Evolutionary conservation across 208 protist genomes (phyloP), one percentile per base, ranked within the genome.

Genomic region (Acanthamoeba culbertsoni): DNA sequence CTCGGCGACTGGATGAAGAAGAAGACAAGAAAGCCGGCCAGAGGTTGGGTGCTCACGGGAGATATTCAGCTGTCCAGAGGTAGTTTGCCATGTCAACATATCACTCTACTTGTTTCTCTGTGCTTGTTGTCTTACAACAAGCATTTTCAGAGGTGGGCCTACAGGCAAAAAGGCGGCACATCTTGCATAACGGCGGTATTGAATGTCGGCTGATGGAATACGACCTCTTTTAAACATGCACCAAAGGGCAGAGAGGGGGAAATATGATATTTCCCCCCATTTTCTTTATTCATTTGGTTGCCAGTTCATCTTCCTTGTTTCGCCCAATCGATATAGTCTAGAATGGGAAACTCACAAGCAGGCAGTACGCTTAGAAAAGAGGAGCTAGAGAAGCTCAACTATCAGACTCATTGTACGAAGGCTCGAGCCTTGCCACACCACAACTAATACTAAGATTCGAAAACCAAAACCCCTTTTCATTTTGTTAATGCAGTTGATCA

Each of bases 301-400:
- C n/a, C n/a, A 68, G 4, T 68, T 35, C 7, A 43, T 26, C 43
- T 7, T 43, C 48, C 12, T 55, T 18, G 48, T 55, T 18, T 8
- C 48, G n/a, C n/a, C n/a, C n/a, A n/a, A n/a, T n/a, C n/a, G n/a
- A 55, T 55, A 55, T 18, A 55, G 48, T 18, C 18, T n/a, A 89
- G 7, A 33, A 89, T 89, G 79, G 79, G 79, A 7, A 89, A 89
- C 51, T 89, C 79, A 20, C 79, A 89, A 31, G 79, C 51, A 3
- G 55, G 51, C 79, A 89, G 65, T 26, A 89, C 79, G 16, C 20
- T 89, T n/a, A 63, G 55, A 33, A 89, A 89, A 37, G 79, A 89
- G 31, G 79, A 89, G 40, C 28, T 89, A 35, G 79, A 89, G 33
- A 65, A 65, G 79, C 79, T 89, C 35, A 89, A 59, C 26, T 31